Base-by-base conservation (phyloP, 2,329 filamentous ascomycete species). In the Drechslerella dactyloides region DNA sequence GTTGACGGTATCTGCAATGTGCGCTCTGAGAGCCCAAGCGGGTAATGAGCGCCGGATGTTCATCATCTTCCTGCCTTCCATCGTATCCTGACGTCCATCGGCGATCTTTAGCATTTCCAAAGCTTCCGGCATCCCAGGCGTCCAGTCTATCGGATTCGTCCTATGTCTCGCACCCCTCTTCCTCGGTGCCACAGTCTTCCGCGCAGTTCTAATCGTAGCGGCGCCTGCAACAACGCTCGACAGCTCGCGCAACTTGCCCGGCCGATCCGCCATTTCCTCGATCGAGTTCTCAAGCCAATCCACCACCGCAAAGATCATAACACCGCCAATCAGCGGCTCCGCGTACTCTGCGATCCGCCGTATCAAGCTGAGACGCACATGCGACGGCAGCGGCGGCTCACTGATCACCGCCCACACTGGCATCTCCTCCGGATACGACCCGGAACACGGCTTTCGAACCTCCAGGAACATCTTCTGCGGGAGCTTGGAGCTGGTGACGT, bases 211-310 rank as follows among this genome's bases (percentile, higher is more conserved):
- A 11, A 70, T 77, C 46, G 79, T 79, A n/a, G 82, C 81, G 74
- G 1, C 88, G 10, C 66, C 87, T 1, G 88, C 88, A 1, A 89
- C 86, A 2, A 90, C 91, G 11, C 90, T 86, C 0, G 93, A 90
- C 42, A 97, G 91, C 62, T 96, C 92, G 42, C 89, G 85, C 42
- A 99, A 83, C 74, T 86, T 89, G 1, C 93, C 94, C 0, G 94
- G 94, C 66, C 89, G 86, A 73, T 93, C 88, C 60, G 97, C 88
- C 64, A 97, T 90, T n/a, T 81, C 81, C 66, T 91, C 89, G 73
- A 96, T 87, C 75, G 92, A 88, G 74, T 90, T 86, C 78, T 97
- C 93, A 2, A 97, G 81, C 93, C 93, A 97, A 80, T 96, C 93
- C 58, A 93, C 85, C 11, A 96, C 84, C 74, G 90, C 90, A 80